Evolutionary conservation across 176 grass and related monocot genomes (phyloP).

Genomic region (Hordeum vulgare): MorexV3_pseudomolecules_assembly NC_058522.1:418771017-418771516

Average conservation of each 20-base stretch:
- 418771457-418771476: conserved; percentile 89
- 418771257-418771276: neutral
- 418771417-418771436: conserved; percentile 96
- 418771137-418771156: conserved; percentile 6
- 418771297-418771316: neutral
- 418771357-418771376: conserved; percentile 90
- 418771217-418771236: neutral
- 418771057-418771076: neutral
- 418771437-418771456: conserved; percentile 96
- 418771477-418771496: conserved; percentile 77
- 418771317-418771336: conserved; percentile 52
- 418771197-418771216: neutral
- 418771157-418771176: neutral
- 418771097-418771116: conserved; percentile 1
- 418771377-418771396: conserved; percentile 87
- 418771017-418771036: neutral
- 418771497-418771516: conserved; percentile 91
- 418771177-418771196: neutral
- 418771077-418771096: neutral
- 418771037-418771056: neutral
- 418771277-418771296: neutral
- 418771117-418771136: conserved; percentile 12
- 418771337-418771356: conserved; percentile 70
- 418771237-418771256: conserved; percentile 2
- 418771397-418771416: conserved; percentile 99